Conservation (phyloP, 139 green algal species). For the Limnomonas spitsbergensis region DNA sequence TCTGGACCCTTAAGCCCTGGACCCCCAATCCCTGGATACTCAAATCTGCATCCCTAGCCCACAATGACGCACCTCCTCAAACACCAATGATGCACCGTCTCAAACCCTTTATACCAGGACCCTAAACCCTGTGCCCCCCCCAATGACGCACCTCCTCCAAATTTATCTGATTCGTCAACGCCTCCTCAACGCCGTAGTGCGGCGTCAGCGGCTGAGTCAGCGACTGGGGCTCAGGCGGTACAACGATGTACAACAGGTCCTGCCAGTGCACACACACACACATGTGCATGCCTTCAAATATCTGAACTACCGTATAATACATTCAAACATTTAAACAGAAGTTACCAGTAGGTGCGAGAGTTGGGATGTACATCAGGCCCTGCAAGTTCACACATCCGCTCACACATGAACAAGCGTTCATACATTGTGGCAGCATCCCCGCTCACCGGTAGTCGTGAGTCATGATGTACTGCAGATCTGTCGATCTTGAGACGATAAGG, state of each 20-base stretch:
- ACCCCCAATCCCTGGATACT: too few species aligned
- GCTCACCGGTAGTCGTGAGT: neutral
- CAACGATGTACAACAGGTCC: constrained; percentile 33
- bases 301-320: neutral
- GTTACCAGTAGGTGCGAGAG: too few species aligned
- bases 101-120: too few species aligned
- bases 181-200: constrained; percentile 20
- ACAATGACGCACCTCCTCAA: too few species aligned
- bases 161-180: constrained; percentile 1
- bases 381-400: neutral
- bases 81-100: too few species aligned
- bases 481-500: too few species aligned
- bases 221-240: constrained; percentile 22
- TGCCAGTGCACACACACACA: constrained; percentile 10
- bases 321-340: neutral
- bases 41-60: too few species aligned
- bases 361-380: neutral
- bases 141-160: constrained; percentile 33
- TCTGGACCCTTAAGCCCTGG: too few species aligned
- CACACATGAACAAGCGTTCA: neutral
- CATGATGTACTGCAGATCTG: too few species aligned
- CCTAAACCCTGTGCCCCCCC: too few species aligned
- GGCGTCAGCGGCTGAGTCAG: constrained; percentile 21
- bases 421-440: neutral
- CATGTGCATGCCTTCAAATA: neutral